Evolutionary conservation across 2,329 filamentous ascomycete species (phyloP), one percentile per base, ranked within the genome.

Genomic region (Aplosporella prunicola): DNA sequence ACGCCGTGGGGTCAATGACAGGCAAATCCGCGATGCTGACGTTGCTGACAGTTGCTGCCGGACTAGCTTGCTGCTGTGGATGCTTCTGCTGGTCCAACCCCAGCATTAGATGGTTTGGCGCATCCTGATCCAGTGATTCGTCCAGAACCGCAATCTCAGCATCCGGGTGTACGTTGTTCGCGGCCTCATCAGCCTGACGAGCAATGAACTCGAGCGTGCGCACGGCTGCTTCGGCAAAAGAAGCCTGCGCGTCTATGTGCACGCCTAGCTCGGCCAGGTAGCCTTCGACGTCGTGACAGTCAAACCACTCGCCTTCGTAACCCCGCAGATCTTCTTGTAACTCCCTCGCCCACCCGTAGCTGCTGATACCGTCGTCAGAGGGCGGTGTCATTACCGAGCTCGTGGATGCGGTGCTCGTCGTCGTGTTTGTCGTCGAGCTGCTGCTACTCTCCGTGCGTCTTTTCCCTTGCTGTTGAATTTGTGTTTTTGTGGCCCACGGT

Each of bases 251-350:
- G 8, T 80, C 72, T 35, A 87, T 76, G 30, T 64, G 54, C 20
- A 86, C 72, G 5, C 78, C 78, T 20, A 72, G 71, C 33, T 72
- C 67, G 26, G 69, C 70, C 3, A 93, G 62, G 51, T 87, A 91
- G 9, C 73, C 68, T 56, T 91, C 81, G 0, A 87, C 78, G 53
- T 91, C 85, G 42, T 83, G 72, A 0, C 77, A 63, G 51, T 91
- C 83, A 47, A 82, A 83, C 66, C 84, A 91, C 34, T 83, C 74
- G 4, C 82, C 82, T 42, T 81, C 72, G 43, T 79, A 82, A 0
- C 76, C 80, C 1, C 72, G 68, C 6, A 78, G 56, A 25, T 67
- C 68, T 46, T 81, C 64, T 11, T 66, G 62, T 10, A 40, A 15
- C 30, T 20, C 16, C 30, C 10, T 18, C 15, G 15, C 18, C 30